Evolutionary conservation across 2,329 filamentous ascomycete genomes (phyloP).

Genomic region (Chalaropsis thielavioides): DNA sequence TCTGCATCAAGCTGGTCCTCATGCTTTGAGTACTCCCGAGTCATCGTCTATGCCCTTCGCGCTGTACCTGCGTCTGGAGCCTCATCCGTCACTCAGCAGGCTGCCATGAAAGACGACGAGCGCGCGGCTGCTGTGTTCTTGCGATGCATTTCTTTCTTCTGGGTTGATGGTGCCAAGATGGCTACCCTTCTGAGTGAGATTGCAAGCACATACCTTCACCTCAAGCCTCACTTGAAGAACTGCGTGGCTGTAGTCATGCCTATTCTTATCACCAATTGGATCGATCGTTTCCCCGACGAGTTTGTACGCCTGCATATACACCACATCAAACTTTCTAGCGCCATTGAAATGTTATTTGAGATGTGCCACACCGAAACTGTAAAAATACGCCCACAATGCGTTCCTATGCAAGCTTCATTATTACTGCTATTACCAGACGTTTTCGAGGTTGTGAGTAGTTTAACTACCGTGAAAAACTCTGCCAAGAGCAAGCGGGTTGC

Average conservation of each 20-base stretch:
- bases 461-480: conserved; percentile 47
- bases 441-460: conserved; percentile 54
- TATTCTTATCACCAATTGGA: conserved; percentile 49
- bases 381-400: conserved; percentile 42
- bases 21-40: conserved; percentile 44
- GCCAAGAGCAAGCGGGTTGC: conserved; percentile 51
- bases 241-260: conserved; percentile 48
- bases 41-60: conserved; percentile 37
- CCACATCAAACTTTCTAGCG: conserved; percentile 48
- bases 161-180: conserved; percentile 49
- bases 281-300: conserved; percentile 49
- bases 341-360: conserved; percentile 53
- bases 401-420: conserved; percentile 47
- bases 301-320: conserved; percentile 49
- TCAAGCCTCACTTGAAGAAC: conserved; percentile 49
- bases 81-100: conserved; percentile 4
- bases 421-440: conserved; percentile 52
- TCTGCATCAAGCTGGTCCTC: conserved; percentile 49
- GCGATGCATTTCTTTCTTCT: conserved; percentile 46
- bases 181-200: conserved; percentile 49
- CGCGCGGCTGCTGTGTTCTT: conserved; percentile 38
- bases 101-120: conserved; percentile 35
- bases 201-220: conserved; percentile 51
- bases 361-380: conserved; percentile 46
- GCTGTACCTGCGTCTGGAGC: neutral